phyloP scores from a whole-genome alignment of 2,329 filamentous ascomycete genomes.

The Fusarium floridanum region DNA sequence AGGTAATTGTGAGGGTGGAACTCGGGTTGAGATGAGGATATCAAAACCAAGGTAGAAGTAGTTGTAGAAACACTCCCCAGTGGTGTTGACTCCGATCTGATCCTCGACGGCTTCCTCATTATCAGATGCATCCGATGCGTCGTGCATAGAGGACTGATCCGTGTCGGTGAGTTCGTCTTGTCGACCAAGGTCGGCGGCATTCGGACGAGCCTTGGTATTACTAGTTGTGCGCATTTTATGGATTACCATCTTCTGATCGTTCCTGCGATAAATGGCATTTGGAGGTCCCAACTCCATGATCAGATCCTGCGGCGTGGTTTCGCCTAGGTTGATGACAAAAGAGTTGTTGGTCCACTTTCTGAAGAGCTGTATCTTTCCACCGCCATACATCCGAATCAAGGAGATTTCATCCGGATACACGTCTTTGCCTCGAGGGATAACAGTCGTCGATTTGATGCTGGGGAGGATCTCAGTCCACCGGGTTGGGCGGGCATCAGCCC shows the following conservation, averaged over 20 bases:
- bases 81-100: conserved; percentile 65
- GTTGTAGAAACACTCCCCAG: conserved; percentile 91
- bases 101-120: conserved; percentile 71
- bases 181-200: conserved; percentile 57
- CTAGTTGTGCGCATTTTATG: conserved; percentile 74
- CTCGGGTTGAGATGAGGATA: conserved; percentile 86
- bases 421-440: conserved; percentile 79
- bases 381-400: conserved; percentile 80
- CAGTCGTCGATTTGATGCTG: conserved; percentile 78
- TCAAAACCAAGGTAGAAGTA: conserved; percentile 98
- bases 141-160: conserved; percentile 80
- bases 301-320: conserved; percentile 92
- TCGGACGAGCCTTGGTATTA: conserved; percentile 62
- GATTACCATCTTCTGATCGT: conserved; percentile 88
- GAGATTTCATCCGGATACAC: conserved; percentile 91
- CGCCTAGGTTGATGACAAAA: conserved; percentile 81
- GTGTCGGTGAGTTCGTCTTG: conserved; percentile 75
- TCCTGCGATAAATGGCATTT: conserved; percentile 93
- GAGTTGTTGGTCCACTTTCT: conserved; percentile 76
- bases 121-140: conserved; percentile 75
- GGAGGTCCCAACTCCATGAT: conserved; percentile 92
- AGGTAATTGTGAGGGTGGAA: conserved; percentile 72
- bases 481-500: conserved; percentile 82
- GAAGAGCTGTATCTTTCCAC: conserved; percentile 81
- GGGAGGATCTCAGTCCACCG: conserved; percentile 82